Base-by-base conservation (phyloP, 2,329 filamentous ascomycete species). In the Ophiosphaerella herpotricha region DNA sequence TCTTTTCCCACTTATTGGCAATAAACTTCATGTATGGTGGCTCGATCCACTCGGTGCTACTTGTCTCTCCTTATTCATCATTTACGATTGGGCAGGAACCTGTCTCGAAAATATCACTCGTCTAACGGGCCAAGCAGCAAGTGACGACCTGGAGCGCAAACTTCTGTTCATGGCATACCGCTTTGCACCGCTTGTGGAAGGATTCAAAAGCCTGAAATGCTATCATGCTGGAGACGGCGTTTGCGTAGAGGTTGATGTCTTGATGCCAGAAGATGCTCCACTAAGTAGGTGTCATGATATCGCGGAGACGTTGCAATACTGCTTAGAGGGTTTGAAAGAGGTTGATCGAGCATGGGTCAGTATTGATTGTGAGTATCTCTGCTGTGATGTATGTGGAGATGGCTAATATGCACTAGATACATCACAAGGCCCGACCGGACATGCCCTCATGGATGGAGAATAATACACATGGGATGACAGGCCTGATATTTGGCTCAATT, bases 41-140 rank as follows among this genome's bases (percentile, higher is more conserved):
- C 76, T 89, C 12, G 86, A 89, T 64, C 80, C 80, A 6, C 75
- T 81, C 0, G 86, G 85, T 46, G 86, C 85, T 3, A 80, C 81
- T 0, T 61, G 87, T 0, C 75, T 89, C 0, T 87, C 85, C 0
- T 69, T 87, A 4, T 87, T 81, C 73, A 86, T 89, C 67, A 87
- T 88, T 58, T 84, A 82, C 69, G 86, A 88, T 71, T 88, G 85
- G 86, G 81, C 81, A 1, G 77, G 78, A 39, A 88, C 85, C 0
- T 83, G 79, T 52, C 76, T 85, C 40, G 77, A 82, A 46, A 85
- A 86, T 57, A 78, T 86, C 39, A 79, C 78, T 1, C 78, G 83
- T 2, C 73, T 86, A 5, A 83, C 81, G 0, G 84, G 84, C n/a
- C 76, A 82, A 43, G 81, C 81, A 0, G 83, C 82, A 0, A 75